These are phyloP conservation scores for Phytophthora vignae DNA, from an alignment of 352 stramenopile genomes.

Conservation along the genomic window DNA sequence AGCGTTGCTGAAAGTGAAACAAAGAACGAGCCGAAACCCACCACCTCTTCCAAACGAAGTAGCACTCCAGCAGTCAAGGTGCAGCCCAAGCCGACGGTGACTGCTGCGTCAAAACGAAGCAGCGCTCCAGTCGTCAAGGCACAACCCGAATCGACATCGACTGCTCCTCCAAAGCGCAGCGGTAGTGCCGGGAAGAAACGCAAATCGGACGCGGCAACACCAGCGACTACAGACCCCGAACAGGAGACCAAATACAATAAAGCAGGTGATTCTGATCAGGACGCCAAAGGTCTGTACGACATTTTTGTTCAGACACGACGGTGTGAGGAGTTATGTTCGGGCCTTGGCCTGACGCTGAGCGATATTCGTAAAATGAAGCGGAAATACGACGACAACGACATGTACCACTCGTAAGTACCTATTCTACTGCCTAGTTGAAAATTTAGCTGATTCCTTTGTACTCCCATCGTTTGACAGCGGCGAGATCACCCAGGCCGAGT, in stretches of 20 bases:
- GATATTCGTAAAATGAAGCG: conserved; percentile 77
- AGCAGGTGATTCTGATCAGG: conserved; percentile 28
- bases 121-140: conserved; percentile 5
- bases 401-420: conserved; percentile 72
- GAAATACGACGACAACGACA: conserved; percentile 78
- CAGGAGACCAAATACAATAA: conserved; percentile 1
- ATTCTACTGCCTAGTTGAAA: background rate
- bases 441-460: background rate
- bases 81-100: background rate
- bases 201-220: background rate
- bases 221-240: background rate
- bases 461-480: conserved; percentile 38
- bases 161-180: conserved; percentile 3
- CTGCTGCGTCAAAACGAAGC: conserved; percentile 11
- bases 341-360: conserved; percentile 54
- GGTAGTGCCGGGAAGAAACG: conserved; percentile 9
- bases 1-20: background rate
- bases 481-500: conserved; percentile 77
- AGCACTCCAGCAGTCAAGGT: background rate
- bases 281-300: conserved; percentile 51
- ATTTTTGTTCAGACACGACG: conserved; percentile 63
- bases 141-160: background rate
- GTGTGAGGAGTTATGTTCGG: conserved; percentile 61
- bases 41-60: background rate
- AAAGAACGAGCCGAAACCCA: background rate